Base-by-base conservation (phyloP, 1,284 basidiomycete genomes). In the Pascua sp. region DNA sequence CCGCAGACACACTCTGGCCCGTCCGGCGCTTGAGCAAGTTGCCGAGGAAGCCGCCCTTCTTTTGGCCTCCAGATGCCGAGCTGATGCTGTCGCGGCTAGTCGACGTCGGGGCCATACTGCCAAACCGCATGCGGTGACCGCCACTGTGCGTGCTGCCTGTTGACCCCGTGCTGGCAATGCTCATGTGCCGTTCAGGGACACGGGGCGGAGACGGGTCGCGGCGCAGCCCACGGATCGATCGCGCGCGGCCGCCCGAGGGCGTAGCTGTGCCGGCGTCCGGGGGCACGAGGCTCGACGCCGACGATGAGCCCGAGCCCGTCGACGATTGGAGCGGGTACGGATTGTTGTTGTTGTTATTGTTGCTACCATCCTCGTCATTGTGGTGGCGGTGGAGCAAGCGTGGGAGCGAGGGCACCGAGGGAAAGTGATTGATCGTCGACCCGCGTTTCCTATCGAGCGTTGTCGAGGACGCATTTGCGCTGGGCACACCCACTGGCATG, bases 1-100 rank as follows among this genome's bases (percentile, higher is more conserved):
- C 40, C 24, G n/a, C 40, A 11, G 46, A 47, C 15, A 45, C 32
- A 49, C 54, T 55, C 39, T 50, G 54, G 24, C 54, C 54, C 12
- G 48, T 44, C 37, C 32, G 38, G 24, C 54, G 42, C 43, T 50
- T 50, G 18, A 57, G 46, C 36, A 57, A 43, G 51, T 49, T 36
- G 18, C 71, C 69, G 11, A 76, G 59, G 51, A 74, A 67, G 0
- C 71, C 47, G 42, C 53, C 68, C 56, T 70, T 71, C 59, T 71
- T 73, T 67, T 67, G 39, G 16, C 38, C 37, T 2, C 47, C 38
- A 8, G 47, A 40, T 3, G 38, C 49, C 8, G 55, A 57, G 40
- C 50, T 36, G 58, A 59, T 32, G 36, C 32, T 32, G 24, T 32
- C 24, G 24, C 24, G 24, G 24, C 4, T 32, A 7, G 4, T n/a